Base-by-base conservation (phyloP, 1,139 yeast genomes). In the Nakaseomyces nivariensis region DNA sequence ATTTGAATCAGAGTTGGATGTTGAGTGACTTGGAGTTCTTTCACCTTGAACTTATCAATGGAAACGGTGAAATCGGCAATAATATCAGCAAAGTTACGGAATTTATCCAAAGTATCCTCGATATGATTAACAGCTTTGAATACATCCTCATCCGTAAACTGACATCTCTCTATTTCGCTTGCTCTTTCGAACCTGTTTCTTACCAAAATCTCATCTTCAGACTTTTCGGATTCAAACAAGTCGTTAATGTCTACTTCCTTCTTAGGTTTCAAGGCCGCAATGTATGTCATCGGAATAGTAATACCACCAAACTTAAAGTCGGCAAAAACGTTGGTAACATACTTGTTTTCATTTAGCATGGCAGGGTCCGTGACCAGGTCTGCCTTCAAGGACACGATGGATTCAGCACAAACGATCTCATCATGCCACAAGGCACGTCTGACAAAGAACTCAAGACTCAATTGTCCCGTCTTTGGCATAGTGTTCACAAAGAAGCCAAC, bases 31-130 rank as follows among this genome's bases (percentile, higher is more conserved):
- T 64, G 59, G 9, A 57, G 48, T 44, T 59, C 55, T 11, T 52
- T 54, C 3, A 63, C 31, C 17, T 43, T 44, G 11, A 63, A 47
- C 40, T 55, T 57, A 49, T 63, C 67, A 24, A 59, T 49, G 7
- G 60, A 54, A 4, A 60, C 46, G 26, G 57, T 56, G 17, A 60
- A n/a, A 47, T 57, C 56, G 31, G 50, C 42, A 34, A 60, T 34
- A 11, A 54, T 46, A 13, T 49, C 50, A 36, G 58, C 33, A 1
- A 45, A 31, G 4, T 31, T 38, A 25, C 54, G 50, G 7, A 56
- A 37, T 10, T 47, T 52, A 11, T 50, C 55, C 38, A 54, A 42
- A 10, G 48, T 49, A 11, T 44, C 37, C 5, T 52, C 49, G 9
- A 59, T 45, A 1, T 41, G 24, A n/a, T 48, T 11, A 9, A 58